Evolutionary conservation across 2,329 filamentous ascomycete genomes (phyloP).

Genomic region (Erysiphe pulchra): DNA sequence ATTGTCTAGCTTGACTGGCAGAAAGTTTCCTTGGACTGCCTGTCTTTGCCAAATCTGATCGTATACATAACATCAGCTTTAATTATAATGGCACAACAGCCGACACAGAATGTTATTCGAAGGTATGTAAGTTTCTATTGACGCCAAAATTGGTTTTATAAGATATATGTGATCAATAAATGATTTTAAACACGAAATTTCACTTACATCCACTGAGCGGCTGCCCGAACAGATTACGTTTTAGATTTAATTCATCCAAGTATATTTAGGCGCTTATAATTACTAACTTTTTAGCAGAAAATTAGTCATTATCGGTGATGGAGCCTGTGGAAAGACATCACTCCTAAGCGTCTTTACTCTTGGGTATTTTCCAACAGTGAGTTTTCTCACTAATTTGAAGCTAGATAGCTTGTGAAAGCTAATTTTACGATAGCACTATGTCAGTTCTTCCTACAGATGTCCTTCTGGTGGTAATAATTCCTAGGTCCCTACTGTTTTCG

Average conservation of each 20-base stretch:
- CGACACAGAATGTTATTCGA: conserved; percentile 19
- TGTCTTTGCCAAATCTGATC: no score
- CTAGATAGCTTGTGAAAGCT: conserved; percentile 1
- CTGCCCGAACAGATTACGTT: not conserved
- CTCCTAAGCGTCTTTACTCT: conserved; percentile 91
- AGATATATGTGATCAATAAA: not conserved
- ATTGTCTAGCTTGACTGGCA: no score
- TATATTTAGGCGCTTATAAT: not conserved
- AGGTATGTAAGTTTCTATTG: conserved; percentile 11
- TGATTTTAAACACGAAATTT: not conserved
- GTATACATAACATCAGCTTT: not conserved
- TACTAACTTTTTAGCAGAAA: conserved; percentile 30
- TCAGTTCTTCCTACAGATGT: conserved; percentile 3
- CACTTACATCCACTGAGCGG: no score
- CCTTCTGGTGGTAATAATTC: conserved; percentile 19
- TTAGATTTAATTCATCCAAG: not conserved
- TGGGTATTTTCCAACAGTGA: conserved; percentile 89
- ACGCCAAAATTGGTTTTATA: no score
- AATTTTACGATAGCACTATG: conserved; percentile 22
- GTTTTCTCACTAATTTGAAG: conserved; percentile 12
- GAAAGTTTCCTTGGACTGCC: no score
- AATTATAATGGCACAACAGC: conserved; percentile 12
- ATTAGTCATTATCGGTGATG: conserved; percentile 88
- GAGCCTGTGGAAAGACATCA: conserved; percentile 96
- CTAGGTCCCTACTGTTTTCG: conserved; percentile 88